phyloP scores from a whole-genome alignment of 495 filamentous ascomycete species.

The Glonium stellatum region DNA sequence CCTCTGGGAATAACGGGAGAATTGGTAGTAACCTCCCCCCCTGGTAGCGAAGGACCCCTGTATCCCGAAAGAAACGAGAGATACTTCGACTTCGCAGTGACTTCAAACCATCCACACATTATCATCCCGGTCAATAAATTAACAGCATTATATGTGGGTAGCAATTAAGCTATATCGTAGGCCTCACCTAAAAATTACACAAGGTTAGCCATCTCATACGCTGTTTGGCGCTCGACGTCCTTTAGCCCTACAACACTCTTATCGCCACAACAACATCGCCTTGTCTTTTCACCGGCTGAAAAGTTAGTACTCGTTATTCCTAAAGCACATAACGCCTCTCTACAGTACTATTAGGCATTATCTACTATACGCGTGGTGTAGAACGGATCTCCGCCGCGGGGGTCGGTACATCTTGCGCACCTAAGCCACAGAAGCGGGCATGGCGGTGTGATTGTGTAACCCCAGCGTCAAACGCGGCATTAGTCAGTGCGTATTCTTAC shows the following conservation, averaged over 20 bases:
- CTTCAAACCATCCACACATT: constrained; percentile 1
- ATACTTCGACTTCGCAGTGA: constrained; percentile 6
- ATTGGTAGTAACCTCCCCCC: no score
- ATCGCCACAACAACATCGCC: background rate
- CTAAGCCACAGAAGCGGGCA: constrained; percentile 2
- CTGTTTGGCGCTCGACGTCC: background rate
- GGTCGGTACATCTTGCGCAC: constrained; percentile 6
- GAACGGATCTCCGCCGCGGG: constrained; percentile 1
- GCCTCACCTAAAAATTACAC: constrained; percentile 6
- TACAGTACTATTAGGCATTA: background rate
- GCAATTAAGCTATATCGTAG: background rate
- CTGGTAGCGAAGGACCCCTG: constrained; percentile 5
- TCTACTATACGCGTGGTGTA: background rate
- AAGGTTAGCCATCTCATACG: constrained; percentile 4
- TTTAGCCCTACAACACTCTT: constrained; percentile 4
- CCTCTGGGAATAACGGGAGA: no score
- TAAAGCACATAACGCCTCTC: no score
- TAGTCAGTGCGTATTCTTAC: constrained; percentile 6
- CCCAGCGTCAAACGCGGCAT: background rate
- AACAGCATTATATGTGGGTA: background rate
- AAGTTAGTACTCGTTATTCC: no score
- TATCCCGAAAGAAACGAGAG: constrained; percentile 4
- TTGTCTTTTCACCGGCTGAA: background rate
- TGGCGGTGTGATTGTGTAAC: constrained; percentile 5
- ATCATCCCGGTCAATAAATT: background rate